Conservation (phyloP, 2,329 filamentous ascomycete genomes). For the Endothia cerciana region DNA sequence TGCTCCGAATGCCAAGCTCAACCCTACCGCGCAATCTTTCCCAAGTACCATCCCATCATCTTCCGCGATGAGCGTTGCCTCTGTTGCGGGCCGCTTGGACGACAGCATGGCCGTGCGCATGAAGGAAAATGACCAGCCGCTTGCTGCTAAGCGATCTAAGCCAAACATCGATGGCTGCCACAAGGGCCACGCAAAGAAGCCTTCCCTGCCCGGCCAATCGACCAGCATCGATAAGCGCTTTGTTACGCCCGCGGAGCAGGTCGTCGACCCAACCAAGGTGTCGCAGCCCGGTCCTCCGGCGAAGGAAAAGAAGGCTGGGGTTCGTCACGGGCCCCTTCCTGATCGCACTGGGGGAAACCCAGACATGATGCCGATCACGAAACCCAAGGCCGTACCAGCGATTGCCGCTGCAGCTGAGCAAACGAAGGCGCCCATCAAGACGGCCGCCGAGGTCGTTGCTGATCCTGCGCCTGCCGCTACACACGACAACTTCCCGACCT, state of each 20-base stretch:
- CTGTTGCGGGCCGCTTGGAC: neutral
- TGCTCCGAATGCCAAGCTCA: neutral
- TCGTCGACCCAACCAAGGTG: conserved; percentile 15
- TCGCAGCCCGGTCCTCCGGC: conserved; percentile 22
- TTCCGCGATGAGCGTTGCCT: neutral
- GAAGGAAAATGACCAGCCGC: neutral
- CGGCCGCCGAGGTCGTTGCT: neutral
- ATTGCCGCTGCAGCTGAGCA: neutral
- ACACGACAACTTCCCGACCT: conserved; percentile 18
- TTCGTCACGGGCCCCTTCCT: neutral
- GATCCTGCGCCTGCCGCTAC: neutral
- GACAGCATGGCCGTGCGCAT: neutral
- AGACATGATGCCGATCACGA: neutral
- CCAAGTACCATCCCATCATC: conserved; percentile 7
- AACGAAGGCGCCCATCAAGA: conserved; percentile 6
- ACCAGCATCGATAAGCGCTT: conserved; percentile 18
- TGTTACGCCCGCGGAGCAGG: conserved; percentile 25
- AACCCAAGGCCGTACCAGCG: neutral
- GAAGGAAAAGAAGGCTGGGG: conserved; percentile 21
- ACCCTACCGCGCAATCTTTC: conserved; percentile 5
- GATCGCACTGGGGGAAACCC: conserved; percentile 1
- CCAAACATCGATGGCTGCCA: neutral
- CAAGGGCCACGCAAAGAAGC: conserved; percentile 20
- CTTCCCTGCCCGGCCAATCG: conserved; percentile 18
- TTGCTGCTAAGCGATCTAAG: neutral